Evolutionary conservation across 495 filamentous ascomycete genomes (phyloP).

Genomic region (Parathielavia appendiculata): DNA sequence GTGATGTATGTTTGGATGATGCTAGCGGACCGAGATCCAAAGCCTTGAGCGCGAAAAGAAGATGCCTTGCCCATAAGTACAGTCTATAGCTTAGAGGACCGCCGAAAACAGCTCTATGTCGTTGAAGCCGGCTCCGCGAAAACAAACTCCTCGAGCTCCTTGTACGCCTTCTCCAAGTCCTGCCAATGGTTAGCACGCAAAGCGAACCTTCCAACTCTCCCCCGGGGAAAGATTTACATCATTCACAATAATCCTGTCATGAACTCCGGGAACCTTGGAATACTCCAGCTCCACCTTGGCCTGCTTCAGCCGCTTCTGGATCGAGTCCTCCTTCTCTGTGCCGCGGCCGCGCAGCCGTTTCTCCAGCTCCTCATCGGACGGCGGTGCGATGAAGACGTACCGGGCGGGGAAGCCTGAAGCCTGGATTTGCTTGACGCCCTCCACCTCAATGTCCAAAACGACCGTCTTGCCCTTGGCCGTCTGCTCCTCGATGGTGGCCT

Average conservation of each 20-base stretch:
- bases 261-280: slow-evolving; percentile 63
- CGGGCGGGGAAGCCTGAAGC: slow-evolving; percentile 67
- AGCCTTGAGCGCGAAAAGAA: background rate
- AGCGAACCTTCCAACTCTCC: background rate
- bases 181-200: slow-evolving; percentile 6
- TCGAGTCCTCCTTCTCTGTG: slow-evolving; percentile 74
- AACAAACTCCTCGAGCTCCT: slow-evolving; percentile 65
- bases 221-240: slow-evolving; percentile 42
- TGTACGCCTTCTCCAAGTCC: slow-evolving; percentile 76
- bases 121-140: slow-evolving; percentile 28
- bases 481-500: slow-evolving; percentile 69
- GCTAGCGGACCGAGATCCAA: too few relatives aligned
- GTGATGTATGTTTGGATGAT: too few relatives aligned
- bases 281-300: slow-evolving; percentile 80
- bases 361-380: slow-evolving; percentile 69
- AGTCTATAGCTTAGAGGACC: slow-evolving; percentile 4
- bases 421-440: slow-evolving; percentile 96
- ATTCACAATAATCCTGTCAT: slow-evolving; percentile 86
- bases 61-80: slow-evolving; percentile 5
- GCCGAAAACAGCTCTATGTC: background rate
- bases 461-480: slow-evolving; percentile 60
- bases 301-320: slow-evolving; percentile 69
- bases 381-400: slow-evolving; percentile 82
- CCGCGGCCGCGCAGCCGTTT: slow-evolving; percentile 70
- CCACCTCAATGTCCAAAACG: slow-evolving; percentile 91